Percentiles rank a stretch among this genome's conserved stretches.
phyloP scores from a whole-genome alignment of 139 green algal genomes.

The Chlamydomonas schloesseri region DNA sequence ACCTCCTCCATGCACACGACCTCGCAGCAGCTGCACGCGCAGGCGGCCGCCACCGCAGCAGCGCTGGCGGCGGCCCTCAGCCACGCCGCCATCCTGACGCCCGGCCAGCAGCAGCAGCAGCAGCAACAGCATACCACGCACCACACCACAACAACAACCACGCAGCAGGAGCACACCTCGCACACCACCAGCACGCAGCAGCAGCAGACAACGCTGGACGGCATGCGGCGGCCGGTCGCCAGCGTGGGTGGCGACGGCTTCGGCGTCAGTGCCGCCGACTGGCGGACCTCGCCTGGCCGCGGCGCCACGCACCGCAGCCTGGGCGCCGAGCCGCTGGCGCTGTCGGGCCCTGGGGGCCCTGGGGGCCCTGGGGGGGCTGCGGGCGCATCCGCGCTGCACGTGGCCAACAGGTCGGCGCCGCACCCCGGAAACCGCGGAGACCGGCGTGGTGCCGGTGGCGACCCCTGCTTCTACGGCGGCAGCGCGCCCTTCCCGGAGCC shows the following conservation, averaged over 20 bases:
- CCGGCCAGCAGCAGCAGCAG: background rate
- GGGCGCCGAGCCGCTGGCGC: background rate
- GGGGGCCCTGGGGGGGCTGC: no score
- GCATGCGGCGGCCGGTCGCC: no score
- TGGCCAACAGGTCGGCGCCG: background rate
- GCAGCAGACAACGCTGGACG: no score
- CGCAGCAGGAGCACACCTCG: no score
- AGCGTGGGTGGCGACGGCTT: no score
- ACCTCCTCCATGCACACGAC: background rate
- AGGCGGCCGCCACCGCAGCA: background rate
- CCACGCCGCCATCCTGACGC: background rate
- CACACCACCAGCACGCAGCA: no score
- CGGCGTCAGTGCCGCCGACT: no score
- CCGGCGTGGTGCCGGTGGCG: background rate
- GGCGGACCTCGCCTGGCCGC: no score
- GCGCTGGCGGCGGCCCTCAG: background rate
- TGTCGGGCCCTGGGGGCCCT: background rate
- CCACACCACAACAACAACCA: no score
- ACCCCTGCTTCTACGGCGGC: no score
- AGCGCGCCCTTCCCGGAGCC: no score
- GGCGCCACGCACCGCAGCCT: no score
- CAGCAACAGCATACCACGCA: background rate
- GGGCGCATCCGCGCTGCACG: background rate
- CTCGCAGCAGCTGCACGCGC: background rate
- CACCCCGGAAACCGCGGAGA: background rate